Conservation (phyloP, 495 filamentous ascomycete genomes). For the Penicillium fimorum region DNA sequence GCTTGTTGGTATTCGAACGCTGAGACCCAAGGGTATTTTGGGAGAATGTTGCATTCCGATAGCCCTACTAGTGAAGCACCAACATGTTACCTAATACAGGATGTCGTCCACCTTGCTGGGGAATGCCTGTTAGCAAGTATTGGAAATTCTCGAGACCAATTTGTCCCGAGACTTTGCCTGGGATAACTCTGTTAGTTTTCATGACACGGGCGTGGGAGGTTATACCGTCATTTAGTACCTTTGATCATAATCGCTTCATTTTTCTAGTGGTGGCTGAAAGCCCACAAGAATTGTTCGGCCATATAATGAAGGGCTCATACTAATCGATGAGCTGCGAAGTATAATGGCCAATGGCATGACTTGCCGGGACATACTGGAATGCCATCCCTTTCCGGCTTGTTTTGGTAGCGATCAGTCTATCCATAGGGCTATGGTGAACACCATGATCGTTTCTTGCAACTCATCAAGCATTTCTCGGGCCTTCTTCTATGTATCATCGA, state of each 20-base stretch:
- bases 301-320: background rate
- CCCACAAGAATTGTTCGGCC: background rate
- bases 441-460: slow-evolving; percentile 4
- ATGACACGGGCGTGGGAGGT: background rate
- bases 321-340: background rate
- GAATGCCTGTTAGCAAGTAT: slow-evolving; percentile 13
- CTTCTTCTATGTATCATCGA: background rate
- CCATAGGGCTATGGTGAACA: slow-evolving; percentile 10
- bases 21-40: slow-evolving; percentile 12
- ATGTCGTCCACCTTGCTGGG: slow-evolving; percentile 10
- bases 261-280: background rate
- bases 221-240: background rate
- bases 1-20: slow-evolving; percentile 21
- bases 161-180: background rate
- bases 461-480: slow-evolving; percentile 17
- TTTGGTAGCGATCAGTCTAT: slow-evolving; percentile 15
- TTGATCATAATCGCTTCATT: background rate
- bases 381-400: slow-evolving; percentile 29
- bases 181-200: no score
- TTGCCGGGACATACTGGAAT: slow-evolving; percentile 18
- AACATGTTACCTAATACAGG: slow-evolving; percentile 7
- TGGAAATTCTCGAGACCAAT: background rate
- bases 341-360: background rate
- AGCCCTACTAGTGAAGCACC: slow-evolving; percentile 3
- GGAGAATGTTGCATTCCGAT: slow-evolving; percentile 33